A percentile compares a stretch with the other conserved stretches of the same genome.
phyloP scores from a whole-genome alignment of 2,329 filamentous ascomycete genomes.

The Hypoxylon sp. region DNA sequence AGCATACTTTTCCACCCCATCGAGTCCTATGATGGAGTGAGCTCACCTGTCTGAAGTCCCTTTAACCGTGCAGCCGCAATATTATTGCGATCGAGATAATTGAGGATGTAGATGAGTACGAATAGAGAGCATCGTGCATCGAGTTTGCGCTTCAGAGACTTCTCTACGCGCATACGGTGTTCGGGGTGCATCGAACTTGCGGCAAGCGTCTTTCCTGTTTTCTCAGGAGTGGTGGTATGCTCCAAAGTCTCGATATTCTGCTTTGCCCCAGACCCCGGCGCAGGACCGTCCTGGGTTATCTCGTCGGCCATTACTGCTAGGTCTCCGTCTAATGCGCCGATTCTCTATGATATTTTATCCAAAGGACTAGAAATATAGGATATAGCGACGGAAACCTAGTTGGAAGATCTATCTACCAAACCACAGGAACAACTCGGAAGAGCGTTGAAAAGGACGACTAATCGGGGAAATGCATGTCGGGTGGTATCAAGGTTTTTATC shows the following conservation, averaged over 20 bases:
- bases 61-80: slow-evolving; percentile 77
- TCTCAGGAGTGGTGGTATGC: slow-evolving; percentile 24
- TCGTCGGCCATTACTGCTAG: slow-evolving; percentile 45
- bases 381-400: slow-evolving; percentile 7
- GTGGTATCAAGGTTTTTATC: slow-evolving; percentile 38
- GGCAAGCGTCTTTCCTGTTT: slow-evolving; percentile 11
- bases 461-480: slow-evolving; percentile 8
- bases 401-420: slow-evolving; percentile 10
- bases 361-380: slow-evolving; percentile 6
- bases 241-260: slow-evolving; percentile 46
- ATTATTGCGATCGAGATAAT: slow-evolving; percentile 79
- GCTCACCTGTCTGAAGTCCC: slow-evolving; percentile 65
- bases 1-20: neutral
- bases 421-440: neutral
- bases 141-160: slow-evolving; percentile 77
- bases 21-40: neutral
- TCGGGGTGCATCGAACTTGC: slow-evolving; percentile 58
- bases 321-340: slow-evolving; percentile 1
- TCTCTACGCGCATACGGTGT: slow-evolving; percentile 71
- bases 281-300: slow-evolving; percentile 43
- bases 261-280: slow-evolving; percentile 32
- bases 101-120: slow-evolving; percentile 82
- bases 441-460: slow-evolving; percentile 2
- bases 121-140: slow-evolving; percentile 77
- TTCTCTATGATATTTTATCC: slow-evolving; percentile 8